Evolutionary conservation across 768 basidiomycete genomes (phyloP).

Genomic region (Kwoniella europaea): DNA sequence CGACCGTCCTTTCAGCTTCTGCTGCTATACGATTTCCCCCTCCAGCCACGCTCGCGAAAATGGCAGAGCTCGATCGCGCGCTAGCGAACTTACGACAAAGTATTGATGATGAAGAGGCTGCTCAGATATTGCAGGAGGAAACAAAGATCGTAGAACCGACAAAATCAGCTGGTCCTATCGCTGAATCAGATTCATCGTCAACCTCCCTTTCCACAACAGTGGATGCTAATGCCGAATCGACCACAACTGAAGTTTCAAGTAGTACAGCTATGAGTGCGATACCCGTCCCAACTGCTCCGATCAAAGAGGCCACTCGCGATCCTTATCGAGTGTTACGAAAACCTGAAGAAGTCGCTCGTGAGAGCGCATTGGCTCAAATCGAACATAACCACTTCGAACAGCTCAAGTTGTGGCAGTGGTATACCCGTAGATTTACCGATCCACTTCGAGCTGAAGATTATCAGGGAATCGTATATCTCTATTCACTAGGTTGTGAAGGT

Average conservation of each 20-base stretch:
- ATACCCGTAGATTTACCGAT: slow-evolving; percentile 79
- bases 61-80: slow-evolving; percentile 85
- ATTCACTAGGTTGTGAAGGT: slow-evolving; percentile 79
- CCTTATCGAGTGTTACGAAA: slow-evolving; percentile 64
- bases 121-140: slow-evolving; percentile 66
- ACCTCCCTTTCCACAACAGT: not conserved
- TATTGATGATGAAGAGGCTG: slow-evolving; percentile 80
- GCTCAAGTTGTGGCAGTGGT: slow-evolving; percentile 93
- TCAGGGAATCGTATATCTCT: slow-evolving; percentile 81
- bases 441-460: slow-evolving; percentile 91
- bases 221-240: slow-evolving; percentile 11
- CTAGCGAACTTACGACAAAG: slow-evolving; percentile 71
- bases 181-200: slow-evolving; percentile 16
- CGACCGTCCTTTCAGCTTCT: slow-evolving; percentile 90
- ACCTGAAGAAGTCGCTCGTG: slow-evolving; percentile 70
- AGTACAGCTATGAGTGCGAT: slow-evolving; percentile 35
- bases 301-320: slow-evolving; percentile 36
- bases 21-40: slow-evolving; percentile 90
- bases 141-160: slow-evolving; percentile 52
- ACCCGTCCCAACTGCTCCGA: slow-evolving; percentile 13
- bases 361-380: slow-evolving; percentile 72
- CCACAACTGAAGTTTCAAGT: slow-evolving; percentile 23
- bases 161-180: slow-evolving; percentile 1
- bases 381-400: slow-evolving; percentile 86
- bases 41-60: slow-evolving; percentile 81